A percentile compares a stretch with the other conserved stretches of the same genome.
These are phyloP conservation scores for Coriaria nepalensis DNA, from an alignment of 306 rosid genomes.

Conservation along the genomic window DNA sequence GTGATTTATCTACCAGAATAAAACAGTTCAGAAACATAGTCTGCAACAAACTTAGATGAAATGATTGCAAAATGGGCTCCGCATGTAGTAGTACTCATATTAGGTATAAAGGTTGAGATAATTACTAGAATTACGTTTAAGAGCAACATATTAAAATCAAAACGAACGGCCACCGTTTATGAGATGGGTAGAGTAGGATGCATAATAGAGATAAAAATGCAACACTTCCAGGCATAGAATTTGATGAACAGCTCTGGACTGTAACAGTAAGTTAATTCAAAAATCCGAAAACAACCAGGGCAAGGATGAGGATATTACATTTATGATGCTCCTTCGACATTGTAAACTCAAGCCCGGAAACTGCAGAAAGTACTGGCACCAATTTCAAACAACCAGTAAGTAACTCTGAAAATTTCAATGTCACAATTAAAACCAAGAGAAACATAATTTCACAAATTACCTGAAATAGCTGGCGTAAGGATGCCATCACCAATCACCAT, in stretches of 20 bases:
- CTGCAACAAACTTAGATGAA: too few relatives aligned
- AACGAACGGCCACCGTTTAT: constrained; percentile 4
- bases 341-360: constrained; percentile 91
- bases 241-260: constrained; percentile 7
- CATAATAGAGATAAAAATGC: background rate
- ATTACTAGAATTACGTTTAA: too few relatives aligned
- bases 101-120: too few relatives aligned
- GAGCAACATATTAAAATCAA: too few relatives aligned
- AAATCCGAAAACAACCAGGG: background rate
- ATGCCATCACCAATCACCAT: constrained; percentile 99
- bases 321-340: constrained; percentile 58
- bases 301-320: constrained; percentile 34
- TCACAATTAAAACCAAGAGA: constrained; percentile 3
- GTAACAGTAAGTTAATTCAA: too few relatives aligned
- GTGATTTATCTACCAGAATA: background rate
- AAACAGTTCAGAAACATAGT: too few relatives aligned
- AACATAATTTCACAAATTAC: constrained; percentile 19
- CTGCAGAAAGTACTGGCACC: constrained; percentile 81
- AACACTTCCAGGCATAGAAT: background rate
- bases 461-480: constrained; percentile 85
- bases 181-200: constrained; percentile 1
- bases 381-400: constrained; percentile 16
- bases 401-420: constrained; percentile 7
- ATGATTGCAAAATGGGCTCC: too few relatives aligned
- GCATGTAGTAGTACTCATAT: too few relatives aligned